A percentile compares a stretch with the other conserved stretches of the same genome.
phyloP scores from a whole-genome alignment of 1,139 yeast genomes.

The Kodamaea ohmeri region DNA sequence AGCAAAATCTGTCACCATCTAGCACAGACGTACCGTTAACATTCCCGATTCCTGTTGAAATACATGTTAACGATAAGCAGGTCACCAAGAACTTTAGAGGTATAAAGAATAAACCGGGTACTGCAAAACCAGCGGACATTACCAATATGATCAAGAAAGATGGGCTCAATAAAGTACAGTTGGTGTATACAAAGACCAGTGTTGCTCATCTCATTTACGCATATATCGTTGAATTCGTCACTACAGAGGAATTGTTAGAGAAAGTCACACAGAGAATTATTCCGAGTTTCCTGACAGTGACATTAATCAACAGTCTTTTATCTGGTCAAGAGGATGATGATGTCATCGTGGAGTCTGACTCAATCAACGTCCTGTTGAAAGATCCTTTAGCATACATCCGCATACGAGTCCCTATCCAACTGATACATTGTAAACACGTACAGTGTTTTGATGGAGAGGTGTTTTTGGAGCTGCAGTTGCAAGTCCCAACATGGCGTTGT shows the following conservation, averaged over 20 bases:
- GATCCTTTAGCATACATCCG: slow-evolving; percentile 67
- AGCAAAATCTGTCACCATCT: slow-evolving; percentile 22
- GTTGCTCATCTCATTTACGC: slow-evolving; percentile 46
- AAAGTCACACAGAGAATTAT: slow-evolving; percentile 44
- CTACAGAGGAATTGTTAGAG: slow-evolving; percentile 35
- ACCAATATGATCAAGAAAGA: slow-evolving; percentile 23
- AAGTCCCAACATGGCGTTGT: slow-evolving; percentile 65
- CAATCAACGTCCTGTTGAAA: slow-evolving; percentile 53
- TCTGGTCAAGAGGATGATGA: slow-evolving; percentile 33
- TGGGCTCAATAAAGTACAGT: slow-evolving; percentile 38
- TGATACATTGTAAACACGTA: slow-evolving; percentile 60
- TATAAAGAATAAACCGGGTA: slow-evolving; percentile 58
- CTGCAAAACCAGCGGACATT: slow-evolving; percentile 66
- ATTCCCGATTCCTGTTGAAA: slow-evolving; percentile 59
- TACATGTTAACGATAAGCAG: slow-evolving; percentile 46
- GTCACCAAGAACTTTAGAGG: slow-evolving; percentile 56
- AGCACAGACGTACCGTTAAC: slow-evolving; percentile 42
- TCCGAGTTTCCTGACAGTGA: slow-evolving; percentile 43
- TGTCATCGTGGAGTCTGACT: slow-evolving; percentile 56
- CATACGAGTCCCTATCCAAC: slow-evolving; percentile 59
- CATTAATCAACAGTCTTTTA: slow-evolving; percentile 39
- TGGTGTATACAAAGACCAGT: slow-evolving; percentile 53
- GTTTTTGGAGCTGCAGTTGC: slow-evolving; percentile 58
- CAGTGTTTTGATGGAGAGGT: slow-evolving; percentile 70
- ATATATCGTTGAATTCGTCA: slow-evolving; percentile 50